Conservation (phyloP, 179 eudicot genomes). For the Silene coronaria region DNA sequence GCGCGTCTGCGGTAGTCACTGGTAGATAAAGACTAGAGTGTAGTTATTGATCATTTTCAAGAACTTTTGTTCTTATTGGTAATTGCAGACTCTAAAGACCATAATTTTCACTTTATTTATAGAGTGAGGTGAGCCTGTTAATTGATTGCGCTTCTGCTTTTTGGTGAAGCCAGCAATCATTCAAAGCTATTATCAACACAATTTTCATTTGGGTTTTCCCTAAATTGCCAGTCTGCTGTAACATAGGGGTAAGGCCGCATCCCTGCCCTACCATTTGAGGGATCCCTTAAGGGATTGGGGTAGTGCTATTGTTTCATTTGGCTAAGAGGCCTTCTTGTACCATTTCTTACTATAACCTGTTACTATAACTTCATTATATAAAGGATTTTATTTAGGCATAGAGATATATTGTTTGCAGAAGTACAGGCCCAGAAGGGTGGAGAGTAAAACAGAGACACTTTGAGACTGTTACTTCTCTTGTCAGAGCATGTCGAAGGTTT, state of each 20-base stretch:
- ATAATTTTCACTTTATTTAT: not conserved
- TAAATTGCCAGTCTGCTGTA: not conserved
- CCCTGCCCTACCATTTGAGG: not conserved
- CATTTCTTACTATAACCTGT: not conserved
- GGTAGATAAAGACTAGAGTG: not conserved
- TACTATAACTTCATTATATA: conserved; percentile 10
- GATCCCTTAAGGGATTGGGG: not conserved
- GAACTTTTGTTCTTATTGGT: not conserved
- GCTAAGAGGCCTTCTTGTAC: not conserved
- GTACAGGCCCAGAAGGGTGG: conserved; percentile 99
- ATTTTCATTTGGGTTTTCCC: not conserved
- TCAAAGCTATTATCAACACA: not conserved
- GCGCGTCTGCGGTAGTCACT: not conserved
- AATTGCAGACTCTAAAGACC: not conserved
- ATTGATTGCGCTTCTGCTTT: not conserved
- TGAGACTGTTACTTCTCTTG: conserved; percentile 83
- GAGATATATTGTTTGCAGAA: conserved; percentile 38
- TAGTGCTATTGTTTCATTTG: not conserved
- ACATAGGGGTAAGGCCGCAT: not conserved
- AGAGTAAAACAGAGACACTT: conserved; percentile 91
- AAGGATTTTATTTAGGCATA: conserved; percentile 10
- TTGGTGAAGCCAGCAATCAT: not conserved
- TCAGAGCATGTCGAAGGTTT: conserved; percentile 85
- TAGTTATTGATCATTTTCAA: not conserved
- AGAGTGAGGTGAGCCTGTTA: not conserved